A percentile compares a stretch with the other conserved stretches of the same genome.
Conservation (phyloP, 257 asterid species). For the Paulownia fortunei region DNA sequence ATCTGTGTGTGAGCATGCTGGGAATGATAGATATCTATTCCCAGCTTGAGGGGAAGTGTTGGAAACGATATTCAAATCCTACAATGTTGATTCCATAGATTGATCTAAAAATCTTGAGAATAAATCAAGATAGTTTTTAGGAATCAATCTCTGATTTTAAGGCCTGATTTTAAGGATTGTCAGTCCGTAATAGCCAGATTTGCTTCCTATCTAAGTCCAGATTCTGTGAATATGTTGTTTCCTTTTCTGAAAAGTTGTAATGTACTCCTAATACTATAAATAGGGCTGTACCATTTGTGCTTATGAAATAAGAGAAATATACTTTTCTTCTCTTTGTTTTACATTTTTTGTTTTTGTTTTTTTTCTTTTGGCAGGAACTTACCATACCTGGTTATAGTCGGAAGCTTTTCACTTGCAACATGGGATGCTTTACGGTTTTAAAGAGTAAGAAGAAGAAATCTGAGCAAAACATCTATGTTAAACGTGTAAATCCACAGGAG, state of each 20-base stretch:
- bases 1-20: too few species aligned
- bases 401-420: constrained; percentile 36
- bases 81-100: too few species aligned
- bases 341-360: not conserved
- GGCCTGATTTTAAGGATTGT: too few species aligned
- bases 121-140: too few species aligned
- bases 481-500: constrained; percentile 61
- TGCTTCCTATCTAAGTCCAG: not conserved
- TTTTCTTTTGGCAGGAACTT: constrained; percentile 39
- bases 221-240: not conserved
- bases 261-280: too few species aligned
- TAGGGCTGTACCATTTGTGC: not conserved
- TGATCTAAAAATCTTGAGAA: too few species aligned
- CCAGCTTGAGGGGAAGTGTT: too few species aligned
- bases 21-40: too few species aligned
- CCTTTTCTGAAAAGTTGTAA: not conserved
- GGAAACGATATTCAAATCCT: too few species aligned
- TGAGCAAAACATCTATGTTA: constrained; percentile 52
- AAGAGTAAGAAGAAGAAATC: constrained; percentile 75
- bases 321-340: not conserved
- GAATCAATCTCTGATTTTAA: too few species aligned
- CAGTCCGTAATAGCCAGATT: too few species aligned
- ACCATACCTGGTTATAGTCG: constrained; percentile 25
- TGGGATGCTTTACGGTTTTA: too few species aligned
- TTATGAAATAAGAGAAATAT: not conserved